A percentile compares a stretch with the other conserved stretches of the same genome.
These are phyloP conservation scores for Xerocomus amazonicus DNA, from an alignment of 1,284 basidiomycete genomes.

Conservation along the genomic window DNA sequence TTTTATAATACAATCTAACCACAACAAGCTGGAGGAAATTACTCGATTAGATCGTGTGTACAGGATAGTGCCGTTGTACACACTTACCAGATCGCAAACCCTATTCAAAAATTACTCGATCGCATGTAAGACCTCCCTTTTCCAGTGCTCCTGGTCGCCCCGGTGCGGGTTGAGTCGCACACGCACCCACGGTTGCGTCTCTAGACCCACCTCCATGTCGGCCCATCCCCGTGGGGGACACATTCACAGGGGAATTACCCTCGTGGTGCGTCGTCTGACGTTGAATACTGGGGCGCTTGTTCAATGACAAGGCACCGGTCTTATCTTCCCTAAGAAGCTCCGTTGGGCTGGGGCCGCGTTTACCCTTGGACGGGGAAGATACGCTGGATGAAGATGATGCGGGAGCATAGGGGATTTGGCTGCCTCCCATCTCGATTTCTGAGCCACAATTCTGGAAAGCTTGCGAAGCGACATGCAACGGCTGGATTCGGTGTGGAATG, in stretches of 20 bases:
- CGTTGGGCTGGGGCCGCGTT: constrained; percentile 68
- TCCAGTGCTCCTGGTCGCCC: constrained; percentile 8
- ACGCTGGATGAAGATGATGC: constrained; percentile 20
- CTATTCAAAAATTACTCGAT: constrained; percentile 7
- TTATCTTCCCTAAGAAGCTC: constrained; percentile 61
- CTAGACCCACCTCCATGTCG: constrained; percentile 11
- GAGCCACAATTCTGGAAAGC: constrained; percentile 3
- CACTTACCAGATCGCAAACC: constrained; percentile 13
- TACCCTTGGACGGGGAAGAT: constrained; percentile 43
- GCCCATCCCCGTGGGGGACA: constrained; percentile 6
- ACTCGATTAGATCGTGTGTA: constrained; percentile 8
- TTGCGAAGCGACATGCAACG: constrained; percentile 7
- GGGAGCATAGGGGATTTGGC: constrained; percentile 11
- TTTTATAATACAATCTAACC: constrained; percentile 12
- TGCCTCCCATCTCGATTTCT: constrained; percentile 12
- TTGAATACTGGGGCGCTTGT: constrained; percentile 68
- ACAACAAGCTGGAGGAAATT: constrained; percentile 4
- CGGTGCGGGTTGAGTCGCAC: neutral
- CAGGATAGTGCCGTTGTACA: neutral
- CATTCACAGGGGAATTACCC: constrained; percentile 11
- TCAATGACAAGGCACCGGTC: constrained; percentile 50
- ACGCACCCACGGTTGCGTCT: constrained; percentile 1
- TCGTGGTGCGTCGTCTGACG: constrained; percentile 34
- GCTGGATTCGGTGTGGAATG: constrained; percentile 3
- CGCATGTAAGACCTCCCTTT: constrained; percentile 12